Conservation (phyloP, 495 filamentous ascomycete genomes). For the Aspergillus leporis region DNA sequence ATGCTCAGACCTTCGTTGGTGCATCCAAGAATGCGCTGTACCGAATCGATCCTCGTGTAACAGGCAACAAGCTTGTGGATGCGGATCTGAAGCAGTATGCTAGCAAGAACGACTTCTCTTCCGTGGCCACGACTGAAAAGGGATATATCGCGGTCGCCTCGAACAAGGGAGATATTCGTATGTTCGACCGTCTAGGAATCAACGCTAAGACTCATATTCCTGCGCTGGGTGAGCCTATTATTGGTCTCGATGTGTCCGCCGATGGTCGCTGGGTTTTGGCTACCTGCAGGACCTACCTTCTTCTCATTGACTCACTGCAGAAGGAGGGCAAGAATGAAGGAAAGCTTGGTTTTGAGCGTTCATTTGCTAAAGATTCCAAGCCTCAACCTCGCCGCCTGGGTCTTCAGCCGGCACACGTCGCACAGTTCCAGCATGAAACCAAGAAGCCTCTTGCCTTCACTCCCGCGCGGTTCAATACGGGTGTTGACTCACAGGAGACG, state of each 20-base stretch:
- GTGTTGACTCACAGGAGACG: slow-evolving; percentile 74
- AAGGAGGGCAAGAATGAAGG: slow-evolving; percentile 94
- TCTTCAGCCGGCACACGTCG: slow-evolving; percentile 84
- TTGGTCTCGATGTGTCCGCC: slow-evolving; percentile 90
- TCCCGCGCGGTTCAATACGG: slow-evolving; percentile 90
- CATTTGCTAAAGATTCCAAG: slow-evolving; percentile 89
- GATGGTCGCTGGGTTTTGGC: slow-evolving; percentile 95
- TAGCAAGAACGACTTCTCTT: slow-evolving; percentile 95
- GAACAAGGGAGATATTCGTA: slow-evolving; percentile 94
- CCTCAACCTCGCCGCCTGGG: slow-evolving; percentile 90
- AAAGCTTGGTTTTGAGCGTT: slow-evolving; percentile 93
- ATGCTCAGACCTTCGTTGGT: slow-evolving; percentile 91
- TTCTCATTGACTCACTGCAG: slow-evolving; percentile 89
- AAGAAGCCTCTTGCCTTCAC: slow-evolving; percentile 85
- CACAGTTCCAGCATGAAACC: slow-evolving; percentile 95
- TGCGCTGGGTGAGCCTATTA: slow-evolving; percentile 91
- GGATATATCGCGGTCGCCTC: slow-evolving; percentile 96
- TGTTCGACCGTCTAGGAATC: slow-evolving; percentile 95
- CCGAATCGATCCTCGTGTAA: slow-evolving; percentile 87
- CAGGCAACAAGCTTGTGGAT: slow-evolving; percentile 91
- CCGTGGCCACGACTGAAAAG: slow-evolving; percentile 90
- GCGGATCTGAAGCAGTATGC: slow-evolving; percentile 90
- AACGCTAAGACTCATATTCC: slow-evolving; percentile 97
- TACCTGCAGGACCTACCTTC: slow-evolving; percentile 91
- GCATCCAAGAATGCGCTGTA: slow-evolving; percentile 89